These are phyloP conservation scores for Celoporthe dispersa DNA, from an alignment of 2,329 filamentous ascomycete species.

Conservation along the genomic window DNA sequence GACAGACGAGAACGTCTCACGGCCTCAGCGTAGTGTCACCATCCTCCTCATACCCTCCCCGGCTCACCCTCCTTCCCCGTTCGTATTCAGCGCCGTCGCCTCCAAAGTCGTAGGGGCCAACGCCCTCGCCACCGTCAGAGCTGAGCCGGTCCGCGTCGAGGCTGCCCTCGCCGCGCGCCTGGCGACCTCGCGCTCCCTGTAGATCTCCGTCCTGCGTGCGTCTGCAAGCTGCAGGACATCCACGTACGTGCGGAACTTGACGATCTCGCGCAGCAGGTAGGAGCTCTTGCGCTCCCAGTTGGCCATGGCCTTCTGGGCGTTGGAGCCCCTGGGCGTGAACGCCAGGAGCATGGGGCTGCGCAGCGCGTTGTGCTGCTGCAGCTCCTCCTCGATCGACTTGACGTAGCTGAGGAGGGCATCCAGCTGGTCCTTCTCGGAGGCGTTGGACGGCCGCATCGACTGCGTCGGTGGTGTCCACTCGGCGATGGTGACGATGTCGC, in stretches of 20 bases:
- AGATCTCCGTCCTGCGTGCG: conserved; percentile 71
- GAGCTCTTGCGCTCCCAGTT: conserved; percentile 98
- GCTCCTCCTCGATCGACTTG: conserved; percentile 80
- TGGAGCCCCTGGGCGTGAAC: conserved; percentile 82
- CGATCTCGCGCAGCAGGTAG: conserved; percentile 89
- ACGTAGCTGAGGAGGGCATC: conserved; percentile 78
- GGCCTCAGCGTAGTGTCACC: conserved; percentile 19
- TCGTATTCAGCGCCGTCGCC: background rate
- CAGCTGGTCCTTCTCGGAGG: conserved; percentile 82
- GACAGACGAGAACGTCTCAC: background rate
- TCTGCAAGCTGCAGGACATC: conserved; percentile 79
- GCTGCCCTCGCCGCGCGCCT: conserved; percentile 46
- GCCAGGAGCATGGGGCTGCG: conserved; percentile 86
- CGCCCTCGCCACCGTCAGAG: conserved; percentile 35
- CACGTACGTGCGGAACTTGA: conserved; percentile 96
- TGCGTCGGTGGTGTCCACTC: conserved; percentile 91
- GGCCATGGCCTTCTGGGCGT: conserved; percentile 81
- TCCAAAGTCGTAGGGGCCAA: conserved; percentile 15
- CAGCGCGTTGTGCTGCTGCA: conserved; percentile 85
- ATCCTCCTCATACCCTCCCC: conserved; percentile 11
- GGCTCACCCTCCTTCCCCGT: conserved; percentile 1
- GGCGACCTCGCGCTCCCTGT: conserved; percentile 58
- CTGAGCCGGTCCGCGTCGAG: conserved; percentile 44
- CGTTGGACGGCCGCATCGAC: conserved; percentile 82
- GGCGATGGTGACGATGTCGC: conserved; percentile 80